Conservation (phyloP, 306 rosid species). For the Inga leiocalycina region DNA sequence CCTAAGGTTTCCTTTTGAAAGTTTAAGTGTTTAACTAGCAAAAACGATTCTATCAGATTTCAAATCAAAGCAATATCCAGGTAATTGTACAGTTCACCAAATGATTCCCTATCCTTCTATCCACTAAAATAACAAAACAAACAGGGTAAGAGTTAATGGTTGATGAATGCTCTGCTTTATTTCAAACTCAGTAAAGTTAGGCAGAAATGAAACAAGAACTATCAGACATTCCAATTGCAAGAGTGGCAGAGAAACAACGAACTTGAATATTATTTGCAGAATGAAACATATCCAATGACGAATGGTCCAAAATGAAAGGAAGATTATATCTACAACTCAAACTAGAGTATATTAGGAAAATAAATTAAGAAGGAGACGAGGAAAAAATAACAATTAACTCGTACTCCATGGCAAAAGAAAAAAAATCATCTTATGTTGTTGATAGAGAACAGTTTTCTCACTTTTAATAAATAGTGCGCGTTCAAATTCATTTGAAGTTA, state of each 20-base stretch:
- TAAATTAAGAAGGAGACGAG: background rate
- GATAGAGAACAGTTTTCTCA: background rate
- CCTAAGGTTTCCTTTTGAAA: too few relatives aligned
- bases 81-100: background rate
- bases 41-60: too few relatives aligned
- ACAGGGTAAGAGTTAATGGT: background rate
- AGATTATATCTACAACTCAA: slow-evolving; percentile 3
- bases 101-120: background rate
- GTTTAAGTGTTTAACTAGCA: too few relatives aligned
- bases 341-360: slow-evolving; percentile 8
- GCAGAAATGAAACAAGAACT: background rate
- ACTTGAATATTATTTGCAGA: slow-evolving; percentile 6
- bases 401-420: background rate
- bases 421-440: background rate
- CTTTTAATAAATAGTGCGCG: background rate
- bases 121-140: background rate
- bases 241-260: background rate
- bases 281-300: background rate
- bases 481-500: background rate
- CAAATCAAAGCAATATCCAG: background rate
- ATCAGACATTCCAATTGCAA: slow-evolving; percentile 7
- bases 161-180: background rate
- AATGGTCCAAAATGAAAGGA: slow-evolving; percentile 2
- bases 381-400: background rate
- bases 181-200: background rate